Percentiles rank a stretch among this genome's conserved stretches.
Evolutionary conservation across 345 rosid species (phyloP).

Genomic region (Citrus unshiu): DNA sequence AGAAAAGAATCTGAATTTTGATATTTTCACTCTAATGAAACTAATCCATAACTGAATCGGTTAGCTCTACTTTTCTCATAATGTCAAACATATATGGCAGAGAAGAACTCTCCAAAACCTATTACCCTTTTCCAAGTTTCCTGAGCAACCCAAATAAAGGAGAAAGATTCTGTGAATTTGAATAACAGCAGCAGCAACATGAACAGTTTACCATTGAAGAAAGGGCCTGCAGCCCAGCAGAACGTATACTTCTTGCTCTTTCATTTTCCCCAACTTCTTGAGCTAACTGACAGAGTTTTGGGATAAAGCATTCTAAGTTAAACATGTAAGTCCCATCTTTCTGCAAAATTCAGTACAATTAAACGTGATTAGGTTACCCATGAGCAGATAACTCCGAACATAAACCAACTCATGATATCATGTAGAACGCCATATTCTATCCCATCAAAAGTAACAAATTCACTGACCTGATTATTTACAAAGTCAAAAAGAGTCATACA

Average conservation of each 20-base stretch:
- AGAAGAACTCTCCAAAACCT: not conserved
- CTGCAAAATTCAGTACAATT: constrained; percentile 46
- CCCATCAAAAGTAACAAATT: not conserved
- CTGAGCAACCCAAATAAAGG: not conserved
- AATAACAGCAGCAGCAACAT: not conserved
- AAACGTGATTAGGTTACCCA: constrained; percentile 19
- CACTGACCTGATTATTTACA: constrained; percentile 84
- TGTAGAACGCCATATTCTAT: not conserved
- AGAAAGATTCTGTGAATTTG: not conserved
- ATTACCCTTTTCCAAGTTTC: not conserved
- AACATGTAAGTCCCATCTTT: constrained; percentile 80
- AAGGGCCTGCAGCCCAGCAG: constrained; percentile 86
- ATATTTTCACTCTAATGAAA: not conserved
- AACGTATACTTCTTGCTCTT: constrained; percentile 49
- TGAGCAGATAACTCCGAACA: constrained; percentile 4
- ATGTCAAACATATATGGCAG: not conserved
- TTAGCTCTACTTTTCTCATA: not conserved
- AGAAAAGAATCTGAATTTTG: not conserved
- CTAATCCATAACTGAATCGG: not conserved
- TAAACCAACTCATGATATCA: not conserved
- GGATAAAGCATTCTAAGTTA: constrained; percentile 86
- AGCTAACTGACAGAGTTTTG: constrained; percentile 80
- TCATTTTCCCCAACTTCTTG: constrained; percentile 77
- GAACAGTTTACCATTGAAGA: constrained; percentile 71
- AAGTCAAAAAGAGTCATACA: constrained; percentile 86